phyloP scores from a whole-genome alignment of 2,329 filamentous ascomycete species.

The Thermomyces lanuginosus region DNA sequence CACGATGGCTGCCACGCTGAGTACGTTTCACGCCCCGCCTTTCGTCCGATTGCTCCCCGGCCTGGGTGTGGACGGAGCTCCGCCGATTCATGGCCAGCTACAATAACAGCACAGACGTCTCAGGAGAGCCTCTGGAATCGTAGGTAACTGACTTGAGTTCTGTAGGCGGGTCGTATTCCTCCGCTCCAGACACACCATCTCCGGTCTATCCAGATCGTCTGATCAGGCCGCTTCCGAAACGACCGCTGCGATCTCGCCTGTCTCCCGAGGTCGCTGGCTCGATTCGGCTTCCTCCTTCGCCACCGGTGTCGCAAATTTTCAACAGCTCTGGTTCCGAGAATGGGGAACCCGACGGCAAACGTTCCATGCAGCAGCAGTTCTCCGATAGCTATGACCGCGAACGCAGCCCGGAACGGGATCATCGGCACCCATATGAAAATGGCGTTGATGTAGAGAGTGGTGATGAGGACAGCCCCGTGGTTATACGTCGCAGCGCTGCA shows the following conservation, averaged over 20 bases:
- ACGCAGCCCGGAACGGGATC: constrained; percentile 20
- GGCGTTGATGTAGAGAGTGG: constrained; percentile 44
- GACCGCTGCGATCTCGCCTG: constrained; percentile 70
- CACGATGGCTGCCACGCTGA: constrained; percentile 29
- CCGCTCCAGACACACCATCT: constrained; percentile 53
- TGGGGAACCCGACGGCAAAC: constrained; percentile 33
- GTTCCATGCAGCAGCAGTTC: constrained; percentile 30
- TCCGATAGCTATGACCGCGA: constrained; percentile 23
- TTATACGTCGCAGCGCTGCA: constrained; percentile 26
- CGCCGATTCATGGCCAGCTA: constrained; percentile 23
- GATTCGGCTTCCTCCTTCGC: constrained; percentile 66
- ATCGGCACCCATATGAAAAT: constrained; percentile 35
- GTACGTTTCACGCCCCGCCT: constrained; percentile 18
- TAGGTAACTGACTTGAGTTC: too few relatives aligned
- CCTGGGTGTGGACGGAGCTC: constrained; percentile 8
- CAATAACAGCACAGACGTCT: too few relatives aligned
- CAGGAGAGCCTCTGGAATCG: too few relatives aligned
- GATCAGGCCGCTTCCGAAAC: constrained; percentile 81
- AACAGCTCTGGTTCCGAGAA: constrained; percentile 49
- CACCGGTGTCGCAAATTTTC: constrained; percentile 57
- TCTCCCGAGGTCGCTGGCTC: constrained; percentile 69
- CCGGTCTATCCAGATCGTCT: constrained; percentile 74
- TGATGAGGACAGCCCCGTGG: constrained; percentile 38
- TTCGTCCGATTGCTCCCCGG: constrained; percentile 1
- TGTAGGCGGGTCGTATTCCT: constrained; percentile 34